Evolutionary conservation across 2,329 filamentous ascomycete genomes (phyloP).

Genomic region (Lecanicillium sp.): DNA sequence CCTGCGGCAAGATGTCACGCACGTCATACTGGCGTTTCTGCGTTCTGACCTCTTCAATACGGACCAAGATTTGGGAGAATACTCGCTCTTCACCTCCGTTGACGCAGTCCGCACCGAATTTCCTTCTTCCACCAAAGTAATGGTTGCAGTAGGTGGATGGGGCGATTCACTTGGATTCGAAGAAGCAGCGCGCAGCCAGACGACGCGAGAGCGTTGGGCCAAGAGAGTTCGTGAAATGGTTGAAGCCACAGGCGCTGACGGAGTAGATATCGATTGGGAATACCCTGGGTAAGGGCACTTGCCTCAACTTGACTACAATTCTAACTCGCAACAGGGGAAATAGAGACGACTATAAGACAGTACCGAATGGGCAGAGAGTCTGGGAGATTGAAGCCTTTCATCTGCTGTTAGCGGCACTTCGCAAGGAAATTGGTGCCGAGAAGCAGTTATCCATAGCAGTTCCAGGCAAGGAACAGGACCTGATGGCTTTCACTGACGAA

Average conservation of each 20-base stretch:
- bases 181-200: slow-evolving; percentile 41
- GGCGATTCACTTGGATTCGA: slow-evolving; percentile 60
- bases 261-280: slow-evolving; percentile 59
- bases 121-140: slow-evolving; percentile 47
- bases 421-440: slow-evolving; percentile 44
- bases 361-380: slow-evolving; percentile 51
- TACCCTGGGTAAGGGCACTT: slow-evolving; percentile 37
- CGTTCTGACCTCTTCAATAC: slow-evolving; percentile 43
- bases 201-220: slow-evolving; percentile 50
- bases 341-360: slow-evolving; percentile 59
- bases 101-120: slow-evolving; percentile 40
- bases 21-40: slow-evolving; percentile 53
- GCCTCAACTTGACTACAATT: background rate
- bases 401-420: slow-evolving; percentile 50
- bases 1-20: slow-evolving; percentile 39
- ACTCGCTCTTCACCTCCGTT: slow-evolving; percentile 48
- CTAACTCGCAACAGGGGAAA: slow-evolving; percentile 43
- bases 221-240: slow-evolving; percentile 58
- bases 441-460: slow-evolving; percentile 62
- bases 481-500: slow-evolving; percentile 57
- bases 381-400: slow-evolving; percentile 59
- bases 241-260: slow-evolving; percentile 55
- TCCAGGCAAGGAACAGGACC: slow-evolving; percentile 55
- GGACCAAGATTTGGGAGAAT: slow-evolving; percentile 25
- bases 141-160: slow-evolving; percentile 71